A percentile compares a stretch with the other conserved stretches of the same genome.
phyloP scores from a whole-genome alignment of 345 rosid species.

The Rhodomyrtus tomentosa region DNA sequence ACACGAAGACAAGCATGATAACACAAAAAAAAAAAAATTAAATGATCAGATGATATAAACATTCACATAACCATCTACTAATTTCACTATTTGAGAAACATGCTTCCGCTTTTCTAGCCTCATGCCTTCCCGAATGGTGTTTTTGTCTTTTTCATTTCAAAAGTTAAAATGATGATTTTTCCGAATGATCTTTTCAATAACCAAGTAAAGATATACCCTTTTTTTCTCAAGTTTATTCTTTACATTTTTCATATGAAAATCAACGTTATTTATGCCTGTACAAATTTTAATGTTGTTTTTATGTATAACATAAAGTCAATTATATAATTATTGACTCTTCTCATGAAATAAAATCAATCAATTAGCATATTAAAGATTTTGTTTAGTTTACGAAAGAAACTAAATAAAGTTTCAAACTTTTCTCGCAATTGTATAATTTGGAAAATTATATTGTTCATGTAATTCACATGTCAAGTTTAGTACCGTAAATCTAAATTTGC shows the following conservation, averaged over 20 bases:
- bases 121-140: too few relatives aligned
- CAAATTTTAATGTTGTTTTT: not conserved
- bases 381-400: not conserved
- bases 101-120: too few relatives aligned
- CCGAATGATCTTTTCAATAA: not conserved
- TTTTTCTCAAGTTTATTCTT: not conserved
- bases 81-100: too few relatives aligned
- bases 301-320: too few relatives aligned
- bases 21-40: too few relatives aligned
- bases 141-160: too few relatives aligned
- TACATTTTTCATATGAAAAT: not conserved
- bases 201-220: not conserved
- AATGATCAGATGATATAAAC: too few relatives aligned
- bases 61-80: too few relatives aligned
- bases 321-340: too few relatives aligned
- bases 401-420: not conserved
- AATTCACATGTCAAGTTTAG: too few relatives aligned
- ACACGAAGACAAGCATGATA: too few relatives aligned
- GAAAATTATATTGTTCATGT: not conserved
- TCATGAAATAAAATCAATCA: not conserved
- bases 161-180: too few relatives aligned
- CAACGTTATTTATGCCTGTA: not conserved
- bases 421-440: not conserved
- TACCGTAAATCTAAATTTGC: not conserved
- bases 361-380: not conserved